Conservation (phyloP, 768 basidiomycete genomes). For the Phylloporus arenicola region DNA sequence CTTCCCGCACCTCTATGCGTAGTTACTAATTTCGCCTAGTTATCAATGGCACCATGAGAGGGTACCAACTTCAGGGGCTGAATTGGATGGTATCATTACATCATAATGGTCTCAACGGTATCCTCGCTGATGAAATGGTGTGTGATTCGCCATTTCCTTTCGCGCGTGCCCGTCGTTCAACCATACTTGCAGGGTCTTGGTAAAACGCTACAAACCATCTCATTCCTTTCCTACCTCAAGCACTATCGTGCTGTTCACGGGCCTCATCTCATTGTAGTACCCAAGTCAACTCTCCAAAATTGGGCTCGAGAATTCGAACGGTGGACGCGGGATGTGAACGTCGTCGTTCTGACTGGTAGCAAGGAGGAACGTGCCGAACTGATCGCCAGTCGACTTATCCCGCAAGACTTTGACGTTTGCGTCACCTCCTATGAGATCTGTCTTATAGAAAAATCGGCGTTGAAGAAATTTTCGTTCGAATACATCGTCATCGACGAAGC, state of each 20-base stretch:
- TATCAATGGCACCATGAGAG: constrained; percentile 85
- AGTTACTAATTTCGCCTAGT: constrained; percentile 40
- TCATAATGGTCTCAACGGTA: constrained; percentile 95
- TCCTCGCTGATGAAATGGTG: constrained; percentile 96
- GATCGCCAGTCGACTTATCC: constrained; percentile 71
- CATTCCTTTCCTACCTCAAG: constrained; percentile 93
- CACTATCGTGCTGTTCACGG: constrained; percentile 71
- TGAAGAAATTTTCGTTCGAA: constrained; percentile 95
- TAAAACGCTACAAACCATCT: constrained; percentile 96
- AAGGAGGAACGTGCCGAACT: constrained; percentile 87
- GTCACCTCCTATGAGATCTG: constrained; percentile 98
- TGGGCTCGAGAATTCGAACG: constrained; percentile 90
- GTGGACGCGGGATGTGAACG: constrained; percentile 88
- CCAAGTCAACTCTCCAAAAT: constrained; percentile 97
- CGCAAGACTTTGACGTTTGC: constrained; percentile 88
- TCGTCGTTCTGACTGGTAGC: constrained; percentile 75
- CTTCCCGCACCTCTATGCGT: not conserved
- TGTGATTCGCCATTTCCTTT: constrained; percentile 7
- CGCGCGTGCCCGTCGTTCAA: not conserved
- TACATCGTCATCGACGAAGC: constrained; percentile 99
- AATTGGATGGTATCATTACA: constrained; percentile 98
- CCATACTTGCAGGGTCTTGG: constrained; percentile 72
- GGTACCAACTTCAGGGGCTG: constrained; percentile 92
- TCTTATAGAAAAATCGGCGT: constrained; percentile 85
- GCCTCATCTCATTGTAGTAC: constrained; percentile 93